Conservation (phyloP, 2,329 filamentous ascomycete genomes). For the Microsporum audouinii region DNA sequence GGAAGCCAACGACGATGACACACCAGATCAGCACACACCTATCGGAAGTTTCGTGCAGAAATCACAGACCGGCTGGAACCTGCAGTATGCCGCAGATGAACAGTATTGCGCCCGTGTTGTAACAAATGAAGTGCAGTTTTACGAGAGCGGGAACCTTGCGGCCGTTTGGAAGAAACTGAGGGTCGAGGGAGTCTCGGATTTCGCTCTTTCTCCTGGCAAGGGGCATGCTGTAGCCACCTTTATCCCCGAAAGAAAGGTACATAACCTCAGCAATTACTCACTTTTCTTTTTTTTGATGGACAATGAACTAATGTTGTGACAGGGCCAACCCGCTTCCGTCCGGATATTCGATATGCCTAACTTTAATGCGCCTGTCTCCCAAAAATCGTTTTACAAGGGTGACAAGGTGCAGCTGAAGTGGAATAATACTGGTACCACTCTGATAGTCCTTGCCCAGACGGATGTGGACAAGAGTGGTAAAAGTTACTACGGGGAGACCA, state of each 20-base stretch:
- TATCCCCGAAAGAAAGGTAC: conserved; percentile 84
- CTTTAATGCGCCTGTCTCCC: conserved; percentile 71
- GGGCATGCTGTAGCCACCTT: conserved; percentile 91
- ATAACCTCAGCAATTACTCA: neutral
- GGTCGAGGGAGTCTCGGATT: conserved; percentile 80
- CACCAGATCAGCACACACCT: conserved; percentile 53
- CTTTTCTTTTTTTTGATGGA: neutral
- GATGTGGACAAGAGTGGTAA: conserved; percentile 98
- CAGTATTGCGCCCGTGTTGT: conserved; percentile 83
- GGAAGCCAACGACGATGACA: conserved; percentile 35
- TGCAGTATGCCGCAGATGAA: conserved; percentile 93
- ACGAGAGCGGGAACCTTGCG: conserved; percentile 71
- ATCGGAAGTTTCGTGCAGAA: conserved; percentile 92
- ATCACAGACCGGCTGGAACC: conserved; percentile 87
- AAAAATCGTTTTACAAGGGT: conserved; percentile 98
- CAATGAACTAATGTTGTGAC: conserved; percentile 10
- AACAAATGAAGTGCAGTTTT: conserved; percentile 97
- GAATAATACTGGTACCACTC: conserved; percentile 81
- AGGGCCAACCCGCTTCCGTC: conserved; percentile 88
- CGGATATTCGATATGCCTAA: conserved; percentile 90
- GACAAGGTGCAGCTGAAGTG: conserved; percentile 98
- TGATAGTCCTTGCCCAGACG: conserved; percentile 92
- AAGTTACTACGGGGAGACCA: conserved; percentile 98
- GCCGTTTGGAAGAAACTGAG: conserved; percentile 93
- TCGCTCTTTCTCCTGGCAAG: conserved; percentile 78